Evolutionary conservation across 2,329 filamentous ascomycete genomes (phyloP), one percentile per base, ranked within the genome.

Genomic region (Amauroascus verrucosus): DNA sequence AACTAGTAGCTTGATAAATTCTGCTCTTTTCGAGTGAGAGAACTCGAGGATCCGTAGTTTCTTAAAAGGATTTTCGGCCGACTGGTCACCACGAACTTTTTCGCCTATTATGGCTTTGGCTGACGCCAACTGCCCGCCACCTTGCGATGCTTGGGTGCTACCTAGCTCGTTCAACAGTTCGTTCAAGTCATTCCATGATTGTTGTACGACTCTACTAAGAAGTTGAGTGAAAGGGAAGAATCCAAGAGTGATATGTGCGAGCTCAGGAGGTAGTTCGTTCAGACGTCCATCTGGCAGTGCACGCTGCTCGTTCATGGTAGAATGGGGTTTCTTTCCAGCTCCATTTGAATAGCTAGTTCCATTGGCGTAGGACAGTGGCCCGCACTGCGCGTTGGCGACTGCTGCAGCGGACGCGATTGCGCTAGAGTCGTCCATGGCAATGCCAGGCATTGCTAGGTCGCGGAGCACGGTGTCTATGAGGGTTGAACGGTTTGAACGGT

Each of bases 1-100:
- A 20, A 98, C 88, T 18, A 96, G 76, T 6, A 90, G 80, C 72
- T 98, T 97, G 67, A 95, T 88, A 76, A 94, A 97, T 72, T 88
- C 88, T 28, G 84, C 82, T 64, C 95, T 84, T 63, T 85, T 81
- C 20, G 82, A 79, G 65, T 91, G 84, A 7, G 86, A 82, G 71
- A 93, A 95, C 41, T 86, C 81, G 55, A 95, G 70, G 51, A 96
- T 68, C 33, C 76, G 71, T 26, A 80, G 71, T 70, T 95, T 96
- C 71, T 95, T 95, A 30, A 78, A 75, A 11, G 86, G 63, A 63
- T 88, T 91, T 56, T 84, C 81, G 11, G 64, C 57, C 6, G 66
- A 66, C 52, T 70, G 69, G 48, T 70, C 71, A 9, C 67, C 67
- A 0, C 47, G 30, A 8, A 14, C 9, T 24, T 35, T 57, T 6